Percentiles rank a stretch among this genome's conserved stretches.
phyloP scores from a whole-genome alignment of 73 alveolate species.

The Paramecium primaurelia region DNA sequence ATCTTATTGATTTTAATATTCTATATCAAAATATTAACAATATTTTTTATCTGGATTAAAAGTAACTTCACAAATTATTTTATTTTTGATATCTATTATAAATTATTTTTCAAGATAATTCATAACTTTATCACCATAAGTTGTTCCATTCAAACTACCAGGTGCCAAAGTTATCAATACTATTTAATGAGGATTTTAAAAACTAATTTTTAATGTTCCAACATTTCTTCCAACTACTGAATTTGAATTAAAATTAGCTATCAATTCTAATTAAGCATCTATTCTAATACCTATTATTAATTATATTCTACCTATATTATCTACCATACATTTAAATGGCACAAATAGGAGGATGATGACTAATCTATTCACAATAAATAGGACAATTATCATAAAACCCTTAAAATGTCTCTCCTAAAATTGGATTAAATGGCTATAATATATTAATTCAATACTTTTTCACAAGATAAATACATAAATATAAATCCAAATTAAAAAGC shows the following conservation, averaged over 20 bases:
- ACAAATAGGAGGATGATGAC: conserved; percentile 72
- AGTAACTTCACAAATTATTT: conserved; percentile 22
- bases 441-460: background rate
- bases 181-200: conserved; percentile 44
- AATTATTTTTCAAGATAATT: conserved; percentile 30
- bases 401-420: conserved; percentile 86
- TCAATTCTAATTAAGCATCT: conserved; percentile 49
- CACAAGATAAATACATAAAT: conserved; percentile 55
- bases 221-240: conserved; percentile 55
- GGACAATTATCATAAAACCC: conserved; percentile 70
- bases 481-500: conserved; percentile 60
- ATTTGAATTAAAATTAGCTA: conserved; percentile 62
- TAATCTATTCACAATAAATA: conserved; percentile 55
- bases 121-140: conserved; percentile 58
- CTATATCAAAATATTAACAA: background rate
- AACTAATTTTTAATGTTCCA: conserved; percentile 29
- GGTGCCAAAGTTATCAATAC: conserved; percentile 37
- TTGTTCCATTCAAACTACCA: conserved; percentile 56
- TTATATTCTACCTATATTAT: background rate
- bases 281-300: background rate
- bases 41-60: conserved; percentile 57
- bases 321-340: conserved; percentile 30
- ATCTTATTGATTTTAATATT: background rate
- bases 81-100: conserved; percentile 12
- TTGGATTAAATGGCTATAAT: conserved; percentile 83